phyloP scores from a whole-genome alignment of 208 protist genomes.

The Trypanosoma scelopori region DNA sequence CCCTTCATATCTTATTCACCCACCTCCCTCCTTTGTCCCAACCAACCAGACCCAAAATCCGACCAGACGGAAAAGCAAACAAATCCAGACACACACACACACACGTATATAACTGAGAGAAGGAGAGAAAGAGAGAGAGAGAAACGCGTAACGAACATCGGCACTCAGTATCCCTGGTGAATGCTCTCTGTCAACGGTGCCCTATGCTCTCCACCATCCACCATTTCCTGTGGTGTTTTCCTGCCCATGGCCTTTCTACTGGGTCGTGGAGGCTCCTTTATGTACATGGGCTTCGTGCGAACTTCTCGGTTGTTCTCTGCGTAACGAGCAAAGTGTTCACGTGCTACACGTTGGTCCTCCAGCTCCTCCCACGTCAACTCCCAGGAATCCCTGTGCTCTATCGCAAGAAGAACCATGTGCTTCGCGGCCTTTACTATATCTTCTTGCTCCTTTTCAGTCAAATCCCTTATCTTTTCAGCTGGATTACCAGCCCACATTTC shows the following conservation, averaged over 20 bases:
- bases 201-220: slow-evolving; percentile 63
- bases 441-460: slow-evolving; percentile 87
- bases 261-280: slow-evolving; percentile 86
- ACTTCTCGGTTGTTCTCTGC: slow-evolving; percentile 73
- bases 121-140: too few species aligned
- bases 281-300: slow-evolving; percentile 84
- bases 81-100: too few species aligned
- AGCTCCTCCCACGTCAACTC: slow-evolving; percentile 89
- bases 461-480: slow-evolving; percentile 80
- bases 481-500: slow-evolving; percentile 93
- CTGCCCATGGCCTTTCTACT: slow-evolving; percentile 74
- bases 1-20: too few species aligned
- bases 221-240: slow-evolving; percentile 69
- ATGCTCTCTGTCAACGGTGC: slow-evolving; percentile 62
- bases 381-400: slow-evolving; percentile 90
- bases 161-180: slow-evolving; percentile 45
- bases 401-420: slow-evolving; percentile 85
- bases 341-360: slow-evolving; percentile 73
- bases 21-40: too few species aligned
- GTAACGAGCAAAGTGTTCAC: slow-evolving; percentile 70
- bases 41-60: too few species aligned
- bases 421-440: slow-evolving; percentile 89
- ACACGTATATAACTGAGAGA: too few species aligned
- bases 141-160: neutral
- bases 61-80: too few species aligned